These are phyloP conservation scores for Salix udensis DNA, from an alignment of 345 rosid genomes.

Conservation along the genomic window DNA sequence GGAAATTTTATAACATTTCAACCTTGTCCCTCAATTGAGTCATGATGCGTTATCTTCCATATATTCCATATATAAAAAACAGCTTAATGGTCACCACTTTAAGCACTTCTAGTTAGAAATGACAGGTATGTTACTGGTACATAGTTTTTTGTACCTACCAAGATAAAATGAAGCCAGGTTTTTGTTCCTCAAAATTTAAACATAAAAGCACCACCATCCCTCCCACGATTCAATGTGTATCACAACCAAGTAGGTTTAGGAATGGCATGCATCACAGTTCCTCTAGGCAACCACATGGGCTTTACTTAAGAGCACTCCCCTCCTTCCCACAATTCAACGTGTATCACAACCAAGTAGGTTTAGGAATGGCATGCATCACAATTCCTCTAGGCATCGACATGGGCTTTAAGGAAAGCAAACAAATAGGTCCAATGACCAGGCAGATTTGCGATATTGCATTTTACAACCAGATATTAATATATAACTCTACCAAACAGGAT, in stretches of 20 bases:
- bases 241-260: neutral
- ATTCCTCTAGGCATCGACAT: neutral
- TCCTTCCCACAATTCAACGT: neutral
- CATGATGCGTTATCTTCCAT: neutral
- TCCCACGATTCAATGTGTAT: neutral
- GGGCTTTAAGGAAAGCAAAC: neutral
- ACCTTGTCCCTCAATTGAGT: neutral
- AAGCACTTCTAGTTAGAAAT: neutral
- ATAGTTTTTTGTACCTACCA: neutral
- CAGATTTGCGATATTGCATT: neutral
- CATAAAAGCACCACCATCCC: neutral
- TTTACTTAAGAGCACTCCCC: neutral
- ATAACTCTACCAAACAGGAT: neutral
- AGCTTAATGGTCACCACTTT: neutral
- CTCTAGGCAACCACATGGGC: neutral
- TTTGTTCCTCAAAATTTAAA: neutral
- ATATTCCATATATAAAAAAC: neutral
- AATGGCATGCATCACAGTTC: neutral
- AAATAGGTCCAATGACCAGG: neutral
- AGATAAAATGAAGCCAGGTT: neutral
- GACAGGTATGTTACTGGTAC: neutral
- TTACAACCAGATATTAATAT: neutral
- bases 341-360: neutral
- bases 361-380: neutral
- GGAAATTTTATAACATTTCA: neutral